These are phyloP conservation scores for Elsinoe arachidis DNA, from an alignment of 2,329 filamentous ascomycete genomes.

Conservation along the genomic window DNA sequence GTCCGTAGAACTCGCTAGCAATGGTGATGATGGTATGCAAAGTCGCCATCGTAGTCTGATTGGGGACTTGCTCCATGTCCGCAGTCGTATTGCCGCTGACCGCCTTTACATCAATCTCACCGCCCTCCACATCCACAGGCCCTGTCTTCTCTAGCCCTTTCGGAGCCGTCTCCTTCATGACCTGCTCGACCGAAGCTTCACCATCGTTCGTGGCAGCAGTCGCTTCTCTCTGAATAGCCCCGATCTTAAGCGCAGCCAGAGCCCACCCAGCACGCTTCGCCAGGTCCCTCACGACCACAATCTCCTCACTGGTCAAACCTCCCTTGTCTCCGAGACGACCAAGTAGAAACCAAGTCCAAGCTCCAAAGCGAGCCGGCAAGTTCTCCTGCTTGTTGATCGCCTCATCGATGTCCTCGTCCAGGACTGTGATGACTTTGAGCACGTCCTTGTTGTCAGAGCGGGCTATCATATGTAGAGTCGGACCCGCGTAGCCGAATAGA, in stretches of 20 bases:
- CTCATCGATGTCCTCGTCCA: constrained; percentile 9
- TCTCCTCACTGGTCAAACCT: constrained; percentile 64
- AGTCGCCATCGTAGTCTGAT: constrained; percentile 49
- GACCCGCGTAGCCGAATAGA: not conserved
- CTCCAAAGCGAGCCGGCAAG: constrained; percentile 58
- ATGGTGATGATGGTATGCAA: constrained; percentile 88
- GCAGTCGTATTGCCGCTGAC: not conserved
- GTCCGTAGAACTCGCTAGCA: constrained; percentile 80
- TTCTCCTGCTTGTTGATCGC: constrained; percentile 19
- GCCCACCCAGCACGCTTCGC: constrained; percentile 65
- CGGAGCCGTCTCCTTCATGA: not conserved
- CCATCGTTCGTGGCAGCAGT: not conserved
- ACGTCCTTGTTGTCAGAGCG: not conserved
- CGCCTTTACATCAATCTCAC: not conserved
- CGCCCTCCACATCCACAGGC: not conserved
- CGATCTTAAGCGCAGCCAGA: constrained; percentile 7
- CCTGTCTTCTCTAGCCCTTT: not conserved
- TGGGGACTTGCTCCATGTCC: constrained; percentile 16
- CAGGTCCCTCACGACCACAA: constrained; percentile 68
- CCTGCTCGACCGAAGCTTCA: not conserved
- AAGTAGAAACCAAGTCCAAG: constrained; percentile 79
- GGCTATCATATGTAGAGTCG: not conserved
- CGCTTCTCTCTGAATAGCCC: not conserved
- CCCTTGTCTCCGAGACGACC: constrained; percentile 58
- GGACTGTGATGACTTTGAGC: not conserved